These are phyloP conservation scores for Obba rivulosa DNA, from an alignment of 768 basidiomycete genomes.

Conservation along the genomic window DNA sequence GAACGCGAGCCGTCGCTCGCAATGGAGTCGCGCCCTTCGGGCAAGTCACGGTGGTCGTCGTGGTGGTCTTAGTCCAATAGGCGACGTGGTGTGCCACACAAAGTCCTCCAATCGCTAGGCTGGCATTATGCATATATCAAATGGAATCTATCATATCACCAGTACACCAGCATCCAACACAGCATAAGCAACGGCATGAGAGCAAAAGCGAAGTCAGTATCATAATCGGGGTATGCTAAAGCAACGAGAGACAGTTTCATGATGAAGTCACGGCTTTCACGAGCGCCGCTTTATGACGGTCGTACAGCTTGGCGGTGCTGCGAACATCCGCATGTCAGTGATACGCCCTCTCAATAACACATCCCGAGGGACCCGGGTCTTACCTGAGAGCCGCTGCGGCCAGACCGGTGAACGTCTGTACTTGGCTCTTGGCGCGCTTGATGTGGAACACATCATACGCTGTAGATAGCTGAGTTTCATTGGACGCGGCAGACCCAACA, in stretches of 20 bases:
- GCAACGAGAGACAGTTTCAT: no score
- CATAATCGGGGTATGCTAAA: conserved; percentile 7
- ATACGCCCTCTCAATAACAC: conserved; percentile 3
- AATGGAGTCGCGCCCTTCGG: background rate
- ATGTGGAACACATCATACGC: conserved; percentile 78
- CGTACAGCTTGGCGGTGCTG: conserved; percentile 71
- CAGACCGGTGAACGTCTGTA: conserved; percentile 66
- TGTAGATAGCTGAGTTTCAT: conserved; percentile 22
- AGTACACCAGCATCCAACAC: background rate
- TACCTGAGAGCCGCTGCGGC: conserved; percentile 72
- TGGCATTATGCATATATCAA: no score
- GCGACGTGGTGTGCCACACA: background rate
- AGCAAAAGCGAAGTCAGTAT: background rate
- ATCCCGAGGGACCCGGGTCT: conserved; percentile 5
- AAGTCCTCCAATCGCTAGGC: background rate
- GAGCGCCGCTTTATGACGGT: conserved; percentile 60
- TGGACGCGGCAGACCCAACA: conserved; percentile 2
- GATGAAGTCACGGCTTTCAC: conserved; percentile 54
- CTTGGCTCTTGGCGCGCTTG: conserved; percentile 50
- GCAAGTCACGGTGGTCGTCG: conserved; percentile 15
- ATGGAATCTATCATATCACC: no score
- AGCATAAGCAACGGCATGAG: background rate
- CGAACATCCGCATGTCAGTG: background rate
- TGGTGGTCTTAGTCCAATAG: conserved; percentile 20
- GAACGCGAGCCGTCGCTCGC: background rate